These are phyloP conservation scores for Nannochloris sp. DNA, from an alignment of 139 green algal genomes.

Conservation along the genomic window DNA sequence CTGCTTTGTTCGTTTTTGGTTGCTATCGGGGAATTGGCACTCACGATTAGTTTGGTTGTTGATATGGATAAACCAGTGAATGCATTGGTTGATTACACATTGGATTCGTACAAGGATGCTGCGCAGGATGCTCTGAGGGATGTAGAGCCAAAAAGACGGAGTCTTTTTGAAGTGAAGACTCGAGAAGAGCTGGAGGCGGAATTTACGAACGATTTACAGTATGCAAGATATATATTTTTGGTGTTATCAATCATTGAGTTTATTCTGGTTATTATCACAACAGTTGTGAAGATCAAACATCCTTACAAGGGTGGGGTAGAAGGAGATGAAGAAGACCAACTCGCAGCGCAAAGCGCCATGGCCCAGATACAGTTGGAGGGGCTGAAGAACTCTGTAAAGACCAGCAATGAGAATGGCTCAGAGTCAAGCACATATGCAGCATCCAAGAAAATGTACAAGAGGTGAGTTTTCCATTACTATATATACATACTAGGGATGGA, in stretches of 20 bases:
- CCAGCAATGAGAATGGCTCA: not conserved
- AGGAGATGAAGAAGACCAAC: conserved; percentile 16
- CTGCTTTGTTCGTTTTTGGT: conserved; percentile 18
- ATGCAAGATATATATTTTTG: conserved; percentile 18
- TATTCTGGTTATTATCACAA: conserved; percentile 13
- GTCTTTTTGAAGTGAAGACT: conserved; percentile 1
- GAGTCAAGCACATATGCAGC: conserved; percentile 4
- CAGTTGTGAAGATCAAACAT: conserved; percentile 8
- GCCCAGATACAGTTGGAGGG: conserved; percentile 19
- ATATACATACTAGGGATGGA: not conserved
- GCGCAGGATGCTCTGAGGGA: not conserved
- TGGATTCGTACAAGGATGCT: not conserved
- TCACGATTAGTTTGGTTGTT: conserved; percentile 23
- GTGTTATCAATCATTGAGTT: conserved; percentile 15
- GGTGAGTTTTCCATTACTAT: not conserved
- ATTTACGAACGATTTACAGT: conserved; percentile 2
- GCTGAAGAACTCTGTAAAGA: conserved; percentile 11
- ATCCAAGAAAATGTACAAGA: conserved; percentile 25
- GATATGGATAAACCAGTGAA: conserved; percentile 16
- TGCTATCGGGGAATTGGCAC: conserved; percentile 24
- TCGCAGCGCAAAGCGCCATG: not conserved
- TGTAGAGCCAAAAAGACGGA: not conserved
- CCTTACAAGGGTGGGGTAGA: conserved; percentile 7
- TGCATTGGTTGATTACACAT: conserved; percentile 7
- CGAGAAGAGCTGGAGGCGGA: not conserved